Conservation (phyloP, 768 basidiomycete genomes). For the Hortiboletus flavorubellus region DNA sequence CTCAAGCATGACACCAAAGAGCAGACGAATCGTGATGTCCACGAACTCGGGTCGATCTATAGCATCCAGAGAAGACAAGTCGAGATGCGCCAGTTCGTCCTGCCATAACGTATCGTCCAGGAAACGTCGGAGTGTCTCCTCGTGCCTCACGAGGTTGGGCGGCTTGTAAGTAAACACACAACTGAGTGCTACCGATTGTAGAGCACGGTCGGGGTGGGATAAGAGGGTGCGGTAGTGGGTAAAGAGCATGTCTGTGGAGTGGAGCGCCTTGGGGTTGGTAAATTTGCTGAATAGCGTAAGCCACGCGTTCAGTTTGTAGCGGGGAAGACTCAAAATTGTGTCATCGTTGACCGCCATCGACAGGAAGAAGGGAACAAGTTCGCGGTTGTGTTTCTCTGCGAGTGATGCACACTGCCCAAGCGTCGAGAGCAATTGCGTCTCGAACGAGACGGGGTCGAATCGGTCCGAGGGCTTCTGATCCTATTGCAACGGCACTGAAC, state of each 20-base stretch:
- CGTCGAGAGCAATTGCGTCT: conserved; percentile 70
- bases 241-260: conserved; percentile 62
- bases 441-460: conserved; percentile 74
- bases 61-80: conserved; percentile 55
- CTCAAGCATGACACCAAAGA: conserved; percentile 89
- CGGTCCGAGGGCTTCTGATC: conserved; percentile 46
- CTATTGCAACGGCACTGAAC: conserved; percentile 20
- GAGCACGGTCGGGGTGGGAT: conserved; percentile 75
- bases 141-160: conserved; percentile 47
- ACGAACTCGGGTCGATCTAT: conserved; percentile 64
- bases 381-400: conserved; percentile 83
- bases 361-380: conserved; percentile 85
- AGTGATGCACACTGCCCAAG: conserved; percentile 67
- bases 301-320: conserved; percentile 68
- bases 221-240: conserved; percentile 69
- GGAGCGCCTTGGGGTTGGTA: conserved; percentile 86
- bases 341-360: conserved; percentile 34
- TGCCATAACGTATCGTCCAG: conserved; percentile 86
- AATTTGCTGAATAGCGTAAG: conserved; percentile 88
- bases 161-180: conserved; percentile 85
- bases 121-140: conserved; percentile 64
- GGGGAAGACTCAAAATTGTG: conserved; percentile 43
- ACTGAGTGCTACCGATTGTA: conserved; percentile 72
- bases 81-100: conserved; percentile 77
- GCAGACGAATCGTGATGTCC: conserved; percentile 65